Conservation (phyloP, 2,329 filamentous ascomycete species). For the Penicillium paneum region DNA sequence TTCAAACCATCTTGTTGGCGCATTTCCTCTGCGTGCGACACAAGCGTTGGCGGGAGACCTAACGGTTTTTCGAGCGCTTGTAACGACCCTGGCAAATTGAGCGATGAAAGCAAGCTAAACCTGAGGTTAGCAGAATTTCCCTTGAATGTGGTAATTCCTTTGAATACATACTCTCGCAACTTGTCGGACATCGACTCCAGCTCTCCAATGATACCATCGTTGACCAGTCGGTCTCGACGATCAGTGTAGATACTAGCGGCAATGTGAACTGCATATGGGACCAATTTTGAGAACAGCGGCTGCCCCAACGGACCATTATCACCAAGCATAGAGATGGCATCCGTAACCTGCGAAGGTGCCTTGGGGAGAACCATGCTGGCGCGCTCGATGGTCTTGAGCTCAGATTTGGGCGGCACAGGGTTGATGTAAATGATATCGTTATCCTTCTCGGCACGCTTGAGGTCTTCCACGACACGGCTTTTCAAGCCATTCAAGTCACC, state of each 20-base stretch:
- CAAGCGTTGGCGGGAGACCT: conserved; percentile 77
- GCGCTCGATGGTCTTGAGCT: conserved; percentile 79
- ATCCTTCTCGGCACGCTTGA: conserved; percentile 91
- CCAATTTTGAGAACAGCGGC: conserved; percentile 83
- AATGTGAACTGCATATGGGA: conserved; percentile 92
- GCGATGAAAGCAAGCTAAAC: conserved; percentile 62
- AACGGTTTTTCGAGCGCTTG: conserved; percentile 94
- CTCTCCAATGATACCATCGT: conserved; percentile 79
- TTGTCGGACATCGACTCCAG: conserved; percentile 76
- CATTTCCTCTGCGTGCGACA: conserved; percentile 90
- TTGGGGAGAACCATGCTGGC: conserved; percentile 83
- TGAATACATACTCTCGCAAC: conserved; percentile 62
- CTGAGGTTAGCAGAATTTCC: conserved; percentile 9
- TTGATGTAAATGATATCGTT: conserved; percentile 93
- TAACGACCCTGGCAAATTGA: conserved; percentile 86
- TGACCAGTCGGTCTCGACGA: conserved; percentile 82
- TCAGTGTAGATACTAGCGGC: conserved; percentile 95
- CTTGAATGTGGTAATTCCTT: too few relatives aligned
- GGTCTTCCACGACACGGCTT: conserved; percentile 74
- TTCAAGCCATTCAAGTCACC: conserved; percentile 82
- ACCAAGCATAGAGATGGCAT: conserved; percentile 75
- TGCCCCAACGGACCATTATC: conserved; percentile 77
- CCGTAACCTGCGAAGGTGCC: conserved; percentile 75
- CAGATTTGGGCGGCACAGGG: conserved; percentile 80
- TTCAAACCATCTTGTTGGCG: conserved; percentile 83